Percentiles rank a stretch among this genome's conserved stretches.
Conservation (phyloP, 371 early-diverging fungal genomes). For the Mucor mucedo region DNA sequence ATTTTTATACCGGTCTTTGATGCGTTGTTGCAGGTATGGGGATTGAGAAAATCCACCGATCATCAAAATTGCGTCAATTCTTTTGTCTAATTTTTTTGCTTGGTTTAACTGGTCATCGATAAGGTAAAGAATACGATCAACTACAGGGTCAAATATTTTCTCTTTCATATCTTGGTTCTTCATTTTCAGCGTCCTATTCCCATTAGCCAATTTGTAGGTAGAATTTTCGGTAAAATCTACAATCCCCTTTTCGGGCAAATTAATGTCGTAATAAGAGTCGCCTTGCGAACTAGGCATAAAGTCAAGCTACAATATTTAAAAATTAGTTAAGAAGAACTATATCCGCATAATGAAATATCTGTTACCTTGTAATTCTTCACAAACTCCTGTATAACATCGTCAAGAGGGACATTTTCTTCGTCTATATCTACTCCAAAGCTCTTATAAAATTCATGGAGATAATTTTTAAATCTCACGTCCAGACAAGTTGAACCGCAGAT, state of each 20-base stretch:
- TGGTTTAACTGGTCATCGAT: constrained; percentile 31
- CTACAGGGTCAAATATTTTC: not conserved
- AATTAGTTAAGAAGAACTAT: too few species aligned
- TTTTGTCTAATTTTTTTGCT: not conserved
- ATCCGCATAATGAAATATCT: too few species aligned
- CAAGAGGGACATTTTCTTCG: not conserved
- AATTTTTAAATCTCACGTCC: constrained; percentile 39
- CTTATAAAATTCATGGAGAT: not conserved
- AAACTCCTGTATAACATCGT: not conserved
- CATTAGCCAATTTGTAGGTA: not conserved
- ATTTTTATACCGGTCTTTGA: constrained; percentile 2
- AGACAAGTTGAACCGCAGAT: constrained; percentile 56
- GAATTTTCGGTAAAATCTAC: too few species aligned
- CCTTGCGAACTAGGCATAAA: too few species aligned
- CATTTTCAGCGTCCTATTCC: not conserved
- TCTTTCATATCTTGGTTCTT: not conserved
- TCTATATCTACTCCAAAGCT: not conserved
- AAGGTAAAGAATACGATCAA: not conserved
- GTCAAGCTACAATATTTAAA: too few species aligned
- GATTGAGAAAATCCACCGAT: constrained; percentile 10
- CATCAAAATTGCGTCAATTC: not conserved
- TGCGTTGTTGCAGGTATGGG: not conserved
- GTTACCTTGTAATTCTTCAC: too few species aligned
- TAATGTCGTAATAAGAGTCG: too few species aligned
- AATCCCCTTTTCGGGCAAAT: too few species aligned